These are phyloP conservation scores for Trametes polyzona DNA, from an alignment of 1,284 basidiomycete genomes.

Conservation along the genomic window DNA sequence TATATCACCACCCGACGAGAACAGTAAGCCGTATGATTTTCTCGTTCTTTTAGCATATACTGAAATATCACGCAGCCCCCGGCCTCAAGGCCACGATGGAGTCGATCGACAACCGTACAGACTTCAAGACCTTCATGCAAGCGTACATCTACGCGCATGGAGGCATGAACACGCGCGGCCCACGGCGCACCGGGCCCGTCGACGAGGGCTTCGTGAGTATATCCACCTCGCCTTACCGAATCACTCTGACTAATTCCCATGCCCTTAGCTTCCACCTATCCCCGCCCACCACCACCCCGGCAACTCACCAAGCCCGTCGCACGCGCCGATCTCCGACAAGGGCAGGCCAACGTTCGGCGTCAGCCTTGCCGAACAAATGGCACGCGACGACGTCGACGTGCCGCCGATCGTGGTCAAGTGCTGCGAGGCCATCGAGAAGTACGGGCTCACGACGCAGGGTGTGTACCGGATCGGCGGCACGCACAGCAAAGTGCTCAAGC, in stretches of 20 bases:
- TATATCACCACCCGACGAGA: slow-evolving; percentile 77
- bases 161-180: slow-evolving; percentile 61
- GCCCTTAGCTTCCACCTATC: slow-evolving; percentile 66
- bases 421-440: slow-evolving; percentile 88
- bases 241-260: slow-evolving; percentile 3
- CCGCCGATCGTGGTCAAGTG: slow-evolving; percentile 91
- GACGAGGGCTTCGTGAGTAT: slow-evolving; percentile 85
- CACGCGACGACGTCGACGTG: slow-evolving; percentile 86
- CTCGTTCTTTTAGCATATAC: background rate
- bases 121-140: slow-evolving; percentile 98
- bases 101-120: slow-evolving; percentile 90
- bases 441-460: slow-evolving; percentile 85
- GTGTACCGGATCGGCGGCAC: slow-evolving; percentile 96
- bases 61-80: slow-evolving; percentile 45
- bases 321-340: slow-evolving; percentile 57
- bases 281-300: slow-evolving; percentile 28
- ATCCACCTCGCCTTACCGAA: background rate
- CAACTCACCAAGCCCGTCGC: slow-evolving; percentile 34
- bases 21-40: slow-evolving; percentile 5
- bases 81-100: slow-evolving; percentile 90
- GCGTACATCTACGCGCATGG: slow-evolving; percentile 91
- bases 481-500: slow-evolving; percentile 82
- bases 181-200: slow-evolving; percentile 79
- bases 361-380: slow-evolving; percentile 91
- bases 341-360: slow-evolving; percentile 86